Percentiles rank a stretch among this genome's conserved stretches.
These are phyloP conservation scores for Hortaea werneckii DNA, from an alignment of 2,329 filamentous ascomycete genomes.

Conservation along the genomic window DNA sequence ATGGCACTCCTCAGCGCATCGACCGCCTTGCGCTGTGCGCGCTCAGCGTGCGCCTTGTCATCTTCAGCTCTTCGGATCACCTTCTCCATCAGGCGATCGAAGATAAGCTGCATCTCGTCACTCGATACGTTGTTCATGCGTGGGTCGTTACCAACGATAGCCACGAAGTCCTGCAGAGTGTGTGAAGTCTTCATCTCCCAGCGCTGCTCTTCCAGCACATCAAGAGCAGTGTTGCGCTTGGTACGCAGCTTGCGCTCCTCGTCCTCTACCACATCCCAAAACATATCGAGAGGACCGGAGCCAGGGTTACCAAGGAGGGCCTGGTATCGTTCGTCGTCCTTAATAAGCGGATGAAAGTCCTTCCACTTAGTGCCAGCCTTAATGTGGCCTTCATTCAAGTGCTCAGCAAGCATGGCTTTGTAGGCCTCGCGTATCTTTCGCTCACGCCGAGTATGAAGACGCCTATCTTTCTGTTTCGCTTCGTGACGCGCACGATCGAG, in stretches of 20 bases:
- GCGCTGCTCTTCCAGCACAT: constrained; percentile 57
- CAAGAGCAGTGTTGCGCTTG: constrained; percentile 21
- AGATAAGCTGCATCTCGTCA: constrained; percentile 70
- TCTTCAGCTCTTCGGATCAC: constrained; percentile 70
- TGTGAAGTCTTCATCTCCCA: constrained; percentile 85
- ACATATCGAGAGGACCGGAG: constrained; percentile 64
- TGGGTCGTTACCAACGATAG: constrained; percentile 72
- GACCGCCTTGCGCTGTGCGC: constrained; percentile 71
- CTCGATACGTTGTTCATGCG: constrained; percentile 79
- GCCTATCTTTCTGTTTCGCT: constrained; percentile 77
- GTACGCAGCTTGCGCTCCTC: constrained; percentile 55
- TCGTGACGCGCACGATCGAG: constrained; percentile 90
- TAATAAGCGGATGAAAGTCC: constrained; percentile 63
- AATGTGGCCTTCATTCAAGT: constrained; percentile 67
- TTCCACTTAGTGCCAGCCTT: constrained; percentile 88
- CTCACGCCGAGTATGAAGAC: constrained; percentile 66
- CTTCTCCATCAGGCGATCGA: constrained; percentile 81
- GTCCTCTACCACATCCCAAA: constrained; percentile 92
- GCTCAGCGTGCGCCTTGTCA: constrained; percentile 70
- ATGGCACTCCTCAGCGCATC: constrained; percentile 78
- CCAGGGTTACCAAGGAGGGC: constrained; percentile 67
- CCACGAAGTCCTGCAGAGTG: constrained; percentile 76
- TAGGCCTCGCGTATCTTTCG: constrained; percentile 80
- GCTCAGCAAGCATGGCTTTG: constrained; percentile 60
- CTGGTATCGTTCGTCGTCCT: constrained; percentile 71